Evolutionary conservation across 2,329 filamentous ascomycete species (phyloP).

Genomic region (Paecilomyces variotii): DNA sequence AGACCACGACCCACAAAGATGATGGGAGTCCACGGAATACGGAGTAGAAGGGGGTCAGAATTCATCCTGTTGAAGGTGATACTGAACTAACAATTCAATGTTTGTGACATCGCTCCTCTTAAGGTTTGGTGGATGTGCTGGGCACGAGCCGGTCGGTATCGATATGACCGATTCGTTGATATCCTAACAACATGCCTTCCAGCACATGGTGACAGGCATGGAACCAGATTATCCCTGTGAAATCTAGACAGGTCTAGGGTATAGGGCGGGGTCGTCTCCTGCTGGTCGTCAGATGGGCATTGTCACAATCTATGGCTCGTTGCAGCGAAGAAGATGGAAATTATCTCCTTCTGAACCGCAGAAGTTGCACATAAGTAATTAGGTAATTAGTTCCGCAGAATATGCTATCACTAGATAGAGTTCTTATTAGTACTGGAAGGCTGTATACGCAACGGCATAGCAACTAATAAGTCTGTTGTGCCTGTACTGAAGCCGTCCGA

Average conservation of each 20-base stretch:
- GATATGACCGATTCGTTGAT: neutral
- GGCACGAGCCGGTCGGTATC: neutral
- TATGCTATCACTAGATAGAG: neutral
- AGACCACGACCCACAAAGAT: neutral
- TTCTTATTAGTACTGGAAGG: too few relatives aligned
- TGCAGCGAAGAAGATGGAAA: too few relatives aligned
- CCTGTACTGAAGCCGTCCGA: too few relatives aligned
- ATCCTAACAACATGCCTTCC: neutral
- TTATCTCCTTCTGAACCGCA: neutral
- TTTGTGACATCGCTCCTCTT: neutral
- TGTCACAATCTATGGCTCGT: neutral
- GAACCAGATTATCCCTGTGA: neutral
- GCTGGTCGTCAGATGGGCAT: neutral
- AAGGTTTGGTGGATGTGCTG: neutral
- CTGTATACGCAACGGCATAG: too few relatives aligned
- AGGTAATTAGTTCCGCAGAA: neutral
- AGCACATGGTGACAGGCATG: neutral
- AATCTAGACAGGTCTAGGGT: neutral
- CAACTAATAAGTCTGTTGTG: too few relatives aligned
- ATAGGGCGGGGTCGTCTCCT: neutral
- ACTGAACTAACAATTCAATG: neutral
- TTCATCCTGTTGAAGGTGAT: neutral
- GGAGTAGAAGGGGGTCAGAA: neutral
- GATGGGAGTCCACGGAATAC: neutral
- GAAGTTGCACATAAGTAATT: neutral